Percentiles rank a stretch among this genome's conserved stretches.
Conservation (phyloP, 768 basidiomycete species). For the Lactifluus pinguis region DNA sequence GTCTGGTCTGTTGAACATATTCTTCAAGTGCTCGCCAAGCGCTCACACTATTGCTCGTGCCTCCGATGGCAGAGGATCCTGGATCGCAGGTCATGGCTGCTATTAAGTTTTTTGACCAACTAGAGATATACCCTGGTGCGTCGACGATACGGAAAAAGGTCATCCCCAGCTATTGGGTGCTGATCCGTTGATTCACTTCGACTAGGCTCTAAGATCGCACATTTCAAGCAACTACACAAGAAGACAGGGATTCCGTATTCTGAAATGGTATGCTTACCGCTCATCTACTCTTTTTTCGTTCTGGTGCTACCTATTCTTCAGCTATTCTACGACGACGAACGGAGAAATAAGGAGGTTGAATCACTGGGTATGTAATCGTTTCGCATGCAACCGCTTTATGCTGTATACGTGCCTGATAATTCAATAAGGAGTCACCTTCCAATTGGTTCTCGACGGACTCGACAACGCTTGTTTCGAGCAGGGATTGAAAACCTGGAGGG, state of each 20-base stretch:
- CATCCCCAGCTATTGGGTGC: not conserved
- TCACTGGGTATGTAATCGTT: conserved; percentile 33
- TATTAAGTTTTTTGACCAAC: conserved; percentile 54
- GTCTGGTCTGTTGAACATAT: not conserved
- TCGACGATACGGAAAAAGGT: not conserved
- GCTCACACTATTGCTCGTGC: conserved; percentile 51
- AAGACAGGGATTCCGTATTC: conserved; percentile 70
- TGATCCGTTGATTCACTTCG: not conserved
- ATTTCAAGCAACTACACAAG: conserved; percentile 32
- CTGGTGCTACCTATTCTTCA: not conserved
- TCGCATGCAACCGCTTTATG: not conserved
- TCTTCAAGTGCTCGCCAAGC: conserved; percentile 61
- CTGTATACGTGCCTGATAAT: not conserved
- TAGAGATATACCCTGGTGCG: conserved; percentile 66
- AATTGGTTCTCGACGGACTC: conserved; percentile 57
- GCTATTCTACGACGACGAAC: conserved; percentile 13
- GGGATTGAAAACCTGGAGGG: conserved; percentile 69
- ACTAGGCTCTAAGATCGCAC: conserved; percentile 65
- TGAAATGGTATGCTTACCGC: conserved; percentile 51
- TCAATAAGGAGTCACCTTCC: conserved; percentile 66
- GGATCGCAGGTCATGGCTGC: conserved; percentile 35
- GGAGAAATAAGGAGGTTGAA: conserved; percentile 10
- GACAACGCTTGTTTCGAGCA: conserved; percentile 52
- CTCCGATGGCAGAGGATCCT: conserved; percentile 29
- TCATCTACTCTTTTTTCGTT: not conserved